These are phyloP conservation scores for Brassica balearica DNA, from an alignment of 441 rosid species.

Conservation along the genomic window DNA sequence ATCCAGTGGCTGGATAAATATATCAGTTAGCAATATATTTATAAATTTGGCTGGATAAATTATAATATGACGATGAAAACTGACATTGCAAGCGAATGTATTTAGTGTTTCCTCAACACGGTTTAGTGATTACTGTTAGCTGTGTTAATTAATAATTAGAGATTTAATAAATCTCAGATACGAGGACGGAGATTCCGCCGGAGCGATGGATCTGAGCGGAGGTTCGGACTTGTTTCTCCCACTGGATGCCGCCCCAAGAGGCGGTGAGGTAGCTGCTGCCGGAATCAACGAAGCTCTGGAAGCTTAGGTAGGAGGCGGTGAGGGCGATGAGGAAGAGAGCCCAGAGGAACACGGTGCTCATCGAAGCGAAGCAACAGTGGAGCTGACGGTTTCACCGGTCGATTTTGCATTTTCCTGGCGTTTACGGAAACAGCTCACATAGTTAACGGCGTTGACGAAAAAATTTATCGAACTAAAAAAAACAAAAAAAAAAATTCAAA, in stretches of 20 bases:
- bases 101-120: too few relatives aligned
- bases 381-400: conserved; percentile 73
- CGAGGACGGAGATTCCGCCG: conserved; percentile 78
- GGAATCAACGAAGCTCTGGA: conserved; percentile 81
- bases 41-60: too few relatives aligned
- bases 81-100: too few relatives aligned
- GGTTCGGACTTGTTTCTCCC: conserved; percentile 27
- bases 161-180: conserved; percentile 15
- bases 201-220: conserved; percentile 85
- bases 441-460: conserved; percentile 5
- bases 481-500: conserved; percentile 50
- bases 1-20: too few relatives aligned
- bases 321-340: conserved; percentile 88
- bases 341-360: conserved; percentile 91
- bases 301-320: conserved; percentile 87
- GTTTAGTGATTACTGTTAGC: too few relatives aligned
- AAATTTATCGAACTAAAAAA: neutral
- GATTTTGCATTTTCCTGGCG: conserved; percentile 94
- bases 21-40: too few relatives aligned
- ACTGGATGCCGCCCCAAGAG: conserved; percentile 82
- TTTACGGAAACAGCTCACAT: conserved; percentile 91
- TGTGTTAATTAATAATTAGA: too few relatives aligned
- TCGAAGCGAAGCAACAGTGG: conserved; percentile 83
- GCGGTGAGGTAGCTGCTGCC: conserved; percentile 74
- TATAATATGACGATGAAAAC: too few relatives aligned